Evolutionary conservation across 2,329 filamentous ascomycete species (phyloP), one percentile per base, ranked within the genome.

Genomic region (Cytospora chrysosperma): DNA sequence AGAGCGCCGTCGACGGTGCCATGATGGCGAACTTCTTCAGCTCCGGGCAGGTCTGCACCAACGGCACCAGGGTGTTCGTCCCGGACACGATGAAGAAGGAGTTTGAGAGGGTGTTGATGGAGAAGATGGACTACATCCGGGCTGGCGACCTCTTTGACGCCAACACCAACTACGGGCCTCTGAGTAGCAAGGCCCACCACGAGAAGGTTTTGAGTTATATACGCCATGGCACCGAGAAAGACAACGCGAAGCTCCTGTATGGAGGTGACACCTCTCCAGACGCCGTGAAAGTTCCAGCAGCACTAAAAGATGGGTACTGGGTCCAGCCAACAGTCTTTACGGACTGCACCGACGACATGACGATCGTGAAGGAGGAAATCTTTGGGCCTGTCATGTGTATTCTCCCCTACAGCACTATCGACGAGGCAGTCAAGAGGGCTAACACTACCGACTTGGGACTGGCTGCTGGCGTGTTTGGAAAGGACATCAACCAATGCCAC

Each of bases 11-110:
- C 37, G 89, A 96, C 71, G 90, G 91, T 32, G 92, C 92, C 67
- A 93, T 96, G 89, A 92, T 96, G 82, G 93, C 92, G 70, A 96
- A 96, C 76, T 96, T 96, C 79, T 96, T 91, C 81, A 93, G 89
- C 68, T 91, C 90, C 0, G 93, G 93, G 32, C 93, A 97, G 76
- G 92, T 96, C 57, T 97, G 93, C 82, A 96, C 93, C 57, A 96
- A 96, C 74, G 93, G 93, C 56, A 96, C 93, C 1, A 84, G 93
- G 13, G 92, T 96, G 37, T 96, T 96, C 73, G 83, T 97, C 3
- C 92, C 90, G 0, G 77, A 81, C 37, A 73, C 77, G 43, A 82
- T 92, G 74, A 87, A 93, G 72, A 63, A 77, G 17, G 80, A 79
- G 0, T 93, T 96, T 68, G 91, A 96, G 74, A 79, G 82, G 69